Conservation (phyloP, 495 filamentous ascomycete species). For the Glutinoglossum americanum region DNA sequence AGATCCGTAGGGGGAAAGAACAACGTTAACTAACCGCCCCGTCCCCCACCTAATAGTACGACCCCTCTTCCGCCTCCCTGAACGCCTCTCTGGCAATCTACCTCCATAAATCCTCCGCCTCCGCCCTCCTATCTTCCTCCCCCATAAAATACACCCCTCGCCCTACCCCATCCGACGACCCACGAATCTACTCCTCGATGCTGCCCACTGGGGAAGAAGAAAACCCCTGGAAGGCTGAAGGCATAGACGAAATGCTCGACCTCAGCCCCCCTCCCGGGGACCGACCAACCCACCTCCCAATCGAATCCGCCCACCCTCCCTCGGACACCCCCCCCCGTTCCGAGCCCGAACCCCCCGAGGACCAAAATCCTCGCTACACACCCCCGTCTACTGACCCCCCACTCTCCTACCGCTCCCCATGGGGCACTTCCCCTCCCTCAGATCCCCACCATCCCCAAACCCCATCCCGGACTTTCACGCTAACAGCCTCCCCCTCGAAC, state of each 20-base stretch:
- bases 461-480: neutral
- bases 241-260: neutral
- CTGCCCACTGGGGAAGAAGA: neutral
- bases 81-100: slow-evolving; percentile 23
- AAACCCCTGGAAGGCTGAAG: neutral
- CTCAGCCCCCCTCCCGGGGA: too few relatives aligned
- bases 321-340: too few relatives aligned
- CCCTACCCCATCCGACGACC: neutral
- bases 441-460: neutral
- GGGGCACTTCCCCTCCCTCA: slow-evolving; percentile 10
- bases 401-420: neutral
- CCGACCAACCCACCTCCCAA: too few relatives aligned
- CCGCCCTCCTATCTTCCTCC: slow-evolving; percentile 16
- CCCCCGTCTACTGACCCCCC: neutral
- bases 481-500: neutral
- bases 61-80: slow-evolving; percentile 14
- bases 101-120: slow-evolving; percentile 15
- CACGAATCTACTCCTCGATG: neutral
- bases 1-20: too few relatives aligned
- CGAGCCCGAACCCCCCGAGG: neutral
- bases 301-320: too few relatives aligned
- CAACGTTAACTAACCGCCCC: too few relatives aligned
- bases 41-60: too few relatives aligned
- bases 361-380: neutral
- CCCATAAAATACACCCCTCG: slow-evolving; percentile 11